phyloP scores from a whole-genome alignment of 148 eudicot genomes.

The Spergularia marina region DNA sequence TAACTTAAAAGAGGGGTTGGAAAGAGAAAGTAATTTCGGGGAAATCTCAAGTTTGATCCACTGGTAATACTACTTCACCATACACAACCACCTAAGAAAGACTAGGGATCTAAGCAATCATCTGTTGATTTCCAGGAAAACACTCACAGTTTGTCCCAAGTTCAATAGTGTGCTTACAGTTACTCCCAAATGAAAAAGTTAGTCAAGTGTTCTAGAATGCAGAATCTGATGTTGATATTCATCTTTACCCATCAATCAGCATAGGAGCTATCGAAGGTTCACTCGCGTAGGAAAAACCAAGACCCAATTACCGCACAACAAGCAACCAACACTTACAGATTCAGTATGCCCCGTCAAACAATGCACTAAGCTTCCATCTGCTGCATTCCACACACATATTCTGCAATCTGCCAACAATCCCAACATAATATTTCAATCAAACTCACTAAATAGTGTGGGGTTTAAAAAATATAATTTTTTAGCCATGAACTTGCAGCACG shows the following conservation, averaged over 20 bases:
- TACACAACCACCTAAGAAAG: neutral
- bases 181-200: neutral
- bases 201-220: neutral
- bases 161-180: neutral
- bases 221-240: neutral
- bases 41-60: neutral
- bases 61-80: neutral
- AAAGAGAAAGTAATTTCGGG: neutral
- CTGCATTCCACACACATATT: constrained; percentile 99
- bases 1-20: neutral
- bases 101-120: neutral
- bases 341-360: constrained; percentile 94
- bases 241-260: neutral
- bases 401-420: constrained; percentile 64
- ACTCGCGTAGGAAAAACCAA: neutral
- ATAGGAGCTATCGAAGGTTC: neutral
- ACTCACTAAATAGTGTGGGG: neutral
- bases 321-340: constrained; percentile 63
- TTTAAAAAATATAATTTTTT: neutral
- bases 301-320: neutral
- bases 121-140: neutral
- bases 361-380: constrained; percentile 98
- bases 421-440: constrained; percentile 16
- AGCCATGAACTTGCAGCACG: neutral
- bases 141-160: neutral